Conservation (phyloP, 2,329 filamentous ascomycete species). For the Fusarium armeniacum region DNA sequence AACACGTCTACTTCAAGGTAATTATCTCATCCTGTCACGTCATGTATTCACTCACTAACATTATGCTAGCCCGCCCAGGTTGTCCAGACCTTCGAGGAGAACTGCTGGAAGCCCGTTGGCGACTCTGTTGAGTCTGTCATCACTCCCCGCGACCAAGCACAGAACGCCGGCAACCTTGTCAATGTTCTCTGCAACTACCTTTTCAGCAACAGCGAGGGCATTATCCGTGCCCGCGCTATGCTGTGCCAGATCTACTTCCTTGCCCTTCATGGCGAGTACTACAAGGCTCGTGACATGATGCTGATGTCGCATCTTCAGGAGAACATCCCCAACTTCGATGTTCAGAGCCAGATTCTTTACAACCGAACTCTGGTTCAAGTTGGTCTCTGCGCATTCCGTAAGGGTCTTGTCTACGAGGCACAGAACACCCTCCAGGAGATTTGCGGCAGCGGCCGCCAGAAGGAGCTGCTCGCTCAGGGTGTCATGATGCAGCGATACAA, state of each 20-base stretch:
- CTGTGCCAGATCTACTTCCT: conserved; percentile 99
- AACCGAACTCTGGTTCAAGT: conserved; percentile 98
- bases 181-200: conserved; percentile 94
- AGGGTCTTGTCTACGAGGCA: conserved; percentile 95
- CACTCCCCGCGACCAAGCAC: conserved; percentile 77
- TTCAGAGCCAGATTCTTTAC: conserved; percentile 97
- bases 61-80: conserved; percentile 82
- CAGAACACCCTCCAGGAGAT: conserved; percentile 99
- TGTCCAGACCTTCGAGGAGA: conserved; percentile 92
- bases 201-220: conserved; percentile 93
- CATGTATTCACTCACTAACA: conserved; percentile 18
- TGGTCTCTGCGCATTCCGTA: conserved; percentile 97
- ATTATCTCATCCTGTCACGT: conserved; percentile 37
- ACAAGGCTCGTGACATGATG: conserved; percentile 98
- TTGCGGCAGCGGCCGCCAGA: conserved; percentile 96
- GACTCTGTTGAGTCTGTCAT: conserved; percentile 79
- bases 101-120: conserved; percentile 88
- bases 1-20: conserved; percentile 99
- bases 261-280: conserved; percentile 97
- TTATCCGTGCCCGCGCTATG: conserved; percentile 96
- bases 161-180: conserved; percentile 82
- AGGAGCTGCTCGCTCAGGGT: conserved; percentile 97
- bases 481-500: conserved; percentile 98
- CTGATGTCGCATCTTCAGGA: conserved; percentile 99
- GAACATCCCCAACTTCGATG: conserved; percentile 95